Conservation (phyloP, 108 stramenopile genomes). For the Discostella stelligeroides region DNA sequence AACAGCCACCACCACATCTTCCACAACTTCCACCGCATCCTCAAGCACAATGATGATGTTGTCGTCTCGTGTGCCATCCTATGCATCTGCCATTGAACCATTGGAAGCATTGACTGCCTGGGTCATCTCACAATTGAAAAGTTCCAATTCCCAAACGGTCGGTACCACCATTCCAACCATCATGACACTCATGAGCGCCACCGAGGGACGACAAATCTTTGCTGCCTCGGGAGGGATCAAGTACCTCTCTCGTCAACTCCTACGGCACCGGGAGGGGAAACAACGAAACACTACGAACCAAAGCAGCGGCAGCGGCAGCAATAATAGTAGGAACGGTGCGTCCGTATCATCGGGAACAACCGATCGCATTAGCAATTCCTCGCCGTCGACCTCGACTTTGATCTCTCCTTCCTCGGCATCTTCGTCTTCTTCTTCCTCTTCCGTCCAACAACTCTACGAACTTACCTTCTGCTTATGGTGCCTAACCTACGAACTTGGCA, state of each 20-base stretch:
- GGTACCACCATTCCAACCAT: slow-evolving; percentile 75
- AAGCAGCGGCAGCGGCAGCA: neutral
- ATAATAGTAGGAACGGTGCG: neutral
- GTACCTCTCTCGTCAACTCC: slow-evolving; percentile 84
- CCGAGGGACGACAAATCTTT: slow-evolving; percentile 78
- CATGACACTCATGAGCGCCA: slow-evolving; percentile 73
- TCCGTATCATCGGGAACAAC: neutral
- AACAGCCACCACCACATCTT: neutral
- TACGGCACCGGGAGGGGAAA: slow-evolving; percentile 53
- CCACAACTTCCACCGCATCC: no score
- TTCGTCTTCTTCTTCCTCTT: slow-evolving; percentile 66
- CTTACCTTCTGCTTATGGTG: slow-evolving; percentile 94
- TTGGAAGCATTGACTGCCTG: slow-evolving; percentile 83
- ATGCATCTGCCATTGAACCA: slow-evolving; percentile 83
- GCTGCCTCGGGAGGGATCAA: slow-evolving; percentile 86
- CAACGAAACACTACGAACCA: no score
- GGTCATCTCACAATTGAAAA: slow-evolving; percentile 86
- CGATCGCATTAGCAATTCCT: no score
- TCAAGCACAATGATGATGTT: no score
- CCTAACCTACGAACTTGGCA: slow-evolving; percentile 86
- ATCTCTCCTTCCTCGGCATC: slow-evolving; percentile 33
- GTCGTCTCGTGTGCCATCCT: slow-evolving; percentile 65
- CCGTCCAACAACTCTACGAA: slow-evolving; percentile 96
- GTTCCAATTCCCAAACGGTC: slow-evolving; percentile 63
- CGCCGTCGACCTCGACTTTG: neutral